Evolutionary conservation across 2,329 filamentous ascomycete genomes (phyloP), one percentile per base, ranked within the genome.

Genomic region (Fragosphaeria purpurea): DNA sequence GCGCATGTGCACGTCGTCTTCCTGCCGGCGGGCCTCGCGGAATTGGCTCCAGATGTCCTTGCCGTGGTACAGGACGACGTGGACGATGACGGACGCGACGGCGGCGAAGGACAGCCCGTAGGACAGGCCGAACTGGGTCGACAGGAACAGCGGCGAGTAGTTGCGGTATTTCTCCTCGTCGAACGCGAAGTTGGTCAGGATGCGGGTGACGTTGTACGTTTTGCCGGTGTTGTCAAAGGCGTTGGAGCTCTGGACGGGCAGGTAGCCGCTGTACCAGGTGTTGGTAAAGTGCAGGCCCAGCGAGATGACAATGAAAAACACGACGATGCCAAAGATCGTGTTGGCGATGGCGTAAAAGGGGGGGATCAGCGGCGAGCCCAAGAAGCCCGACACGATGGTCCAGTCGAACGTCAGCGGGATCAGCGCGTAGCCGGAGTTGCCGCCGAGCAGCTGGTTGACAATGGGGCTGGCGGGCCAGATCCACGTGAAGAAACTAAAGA

Each of bases 61-160:
- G 35, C 76, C 76, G 56, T 80, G 73, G 60, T 80, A 81, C 11
- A 80, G 62, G 2, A 59, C 62, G 42, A 78, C 75, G 51, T 81
- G 77, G 7, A 79, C 70, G 41, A 81, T 63, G 51, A 80, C 79
- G 8, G 80, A 77, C 0, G 79, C 73, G 33, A 85, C 74, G 30
- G 81, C 78, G n/a, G 83, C 83, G 48, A 58, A 58, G 3, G 56
- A 53, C 9, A 85, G 67, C 1, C 81, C 82, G 57, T 86, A 80
- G 7, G 70, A 67, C 39, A 80, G 62, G 3, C 75, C 73, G 53
- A 79, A 86, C 53, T 83, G 81, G 0, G 80, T 75, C 3, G 79
- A 73, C 22, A 86, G 68, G 59, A 77, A 85, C 4, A 85, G 70
- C 1, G 82, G 82, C 22, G 82, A 85, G 62, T 86, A 85, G 30